Percentiles rank a stretch among this genome's conserved stretches.
phyloP scores from a whole-genome alignment of 2,329 filamentous ascomycete species.

The Purpureocillium lavendulum region DNA sequence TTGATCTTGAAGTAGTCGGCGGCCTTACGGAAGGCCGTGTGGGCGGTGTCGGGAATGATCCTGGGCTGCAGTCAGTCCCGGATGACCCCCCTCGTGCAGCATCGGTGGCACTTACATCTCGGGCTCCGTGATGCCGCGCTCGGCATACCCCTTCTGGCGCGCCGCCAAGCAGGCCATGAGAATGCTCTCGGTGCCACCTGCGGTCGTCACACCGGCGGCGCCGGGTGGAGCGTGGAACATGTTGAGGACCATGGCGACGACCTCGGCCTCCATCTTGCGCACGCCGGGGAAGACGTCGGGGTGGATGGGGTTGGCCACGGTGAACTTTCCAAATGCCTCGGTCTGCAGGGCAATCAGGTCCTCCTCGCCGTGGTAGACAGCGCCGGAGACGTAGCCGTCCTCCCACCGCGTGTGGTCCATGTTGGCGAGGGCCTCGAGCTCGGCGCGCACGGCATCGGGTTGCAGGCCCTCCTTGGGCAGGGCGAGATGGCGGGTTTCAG shows the following conservation, averaged over 20 bases:
- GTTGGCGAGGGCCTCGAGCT: slow-evolving; percentile 68
- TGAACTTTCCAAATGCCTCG: slow-evolving; percentile 89
- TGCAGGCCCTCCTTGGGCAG: slow-evolving; percentile 81
- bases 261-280: slow-evolving; percentile 97
- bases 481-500: slow-evolving; percentile 62
- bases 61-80: slow-evolving; percentile 29
- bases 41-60: slow-evolving; percentile 89
- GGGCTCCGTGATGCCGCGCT: slow-evolving; percentile 82
- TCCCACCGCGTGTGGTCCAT: slow-evolving; percentile 98
- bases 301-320: slow-evolving; percentile 92
- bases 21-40: slow-evolving; percentile 95
- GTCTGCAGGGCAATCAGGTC: slow-evolving; percentile 77
- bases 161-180: slow-evolving; percentile 90
- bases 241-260: slow-evolving; percentile 88
- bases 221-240: slow-evolving; percentile 86
- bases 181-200: slow-evolving; percentile 92
- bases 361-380: slow-evolving; percentile 90
- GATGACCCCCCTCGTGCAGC: background rate
- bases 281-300: slow-evolving; percentile 97
- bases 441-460: slow-evolving; percentile 67
- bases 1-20: slow-evolving; percentile 96
- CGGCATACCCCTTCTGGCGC: slow-evolving; percentile 76
- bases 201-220: slow-evolving; percentile 81
- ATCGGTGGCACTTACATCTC: slow-evolving; percentile 64
- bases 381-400: slow-evolving; percentile 87